Evolutionary conservation across 345 rosid genomes (phyloP), one percentile per base, ranked within the genome.

Genomic region (Eucalyptus curtisii): DNA sequence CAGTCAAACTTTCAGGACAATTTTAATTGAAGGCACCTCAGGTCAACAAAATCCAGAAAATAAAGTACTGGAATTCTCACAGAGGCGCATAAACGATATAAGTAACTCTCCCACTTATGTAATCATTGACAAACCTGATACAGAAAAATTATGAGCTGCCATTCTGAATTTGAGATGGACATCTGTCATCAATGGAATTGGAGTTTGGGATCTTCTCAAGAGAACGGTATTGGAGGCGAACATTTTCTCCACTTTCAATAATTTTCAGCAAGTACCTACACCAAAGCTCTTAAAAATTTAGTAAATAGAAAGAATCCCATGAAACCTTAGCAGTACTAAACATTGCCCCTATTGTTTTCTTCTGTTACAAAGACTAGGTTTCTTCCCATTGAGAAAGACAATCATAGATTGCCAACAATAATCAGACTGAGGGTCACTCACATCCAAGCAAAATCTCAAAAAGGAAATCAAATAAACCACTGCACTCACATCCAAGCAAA

Each of bases 171-270:
- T 89, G 93, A 61, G 95, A 88, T 68, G 90, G 90, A 86, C 94
- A 93, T 91, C 93, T 90, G 68, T 94, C 97, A 89, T 93, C 97
- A 33, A 90, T 89, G 53, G 92, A 86, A 82, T 90, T 92, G 25
- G 92, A 71, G 87, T 87, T 92, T 64, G 86, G 86, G 55, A 94
- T 90, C 92, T 97, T 96, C 89, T 94, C 89, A 49, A 97, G 99
- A 88, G 99, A 97, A 27, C 99, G 96, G 90, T 97, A 97, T 81
- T 97, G 99, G 86, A 97, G 93, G n/a, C 99, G 94, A 27, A 97
- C 95, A 88, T 93, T 95, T 91, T 97, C 99, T 76, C 98, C 98
- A 20, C 94, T 96, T 76, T 93, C 99, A 61, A 94, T 91, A 48
- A 96, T 95, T 91, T 97, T 93, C 84, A 97, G 94, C 91, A 94